Conservation (phyloP, 306 rosid genomes). For the Sophora flavescens region DNA sequence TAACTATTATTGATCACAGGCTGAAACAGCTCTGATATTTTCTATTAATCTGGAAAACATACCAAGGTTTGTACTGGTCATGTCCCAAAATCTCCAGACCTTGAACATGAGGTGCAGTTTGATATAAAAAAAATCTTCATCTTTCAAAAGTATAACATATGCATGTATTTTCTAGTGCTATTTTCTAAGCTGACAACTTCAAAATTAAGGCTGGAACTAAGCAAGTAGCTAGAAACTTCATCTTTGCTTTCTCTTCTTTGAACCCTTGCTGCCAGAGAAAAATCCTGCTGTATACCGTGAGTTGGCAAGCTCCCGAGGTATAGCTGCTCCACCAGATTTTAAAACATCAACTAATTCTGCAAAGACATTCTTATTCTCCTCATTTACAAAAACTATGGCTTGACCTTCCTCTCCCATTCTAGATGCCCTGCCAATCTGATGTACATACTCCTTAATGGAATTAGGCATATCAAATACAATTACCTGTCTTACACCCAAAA, state of each 20-base stretch:
- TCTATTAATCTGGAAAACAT: constrained; percentile 29
- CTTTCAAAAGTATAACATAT: constrained; percentile 28
- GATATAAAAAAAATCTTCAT: constrained; percentile 26
- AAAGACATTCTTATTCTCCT: constrained; percentile 70
- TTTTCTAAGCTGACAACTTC: constrained; percentile 31
- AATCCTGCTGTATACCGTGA: constrained; percentile 53
- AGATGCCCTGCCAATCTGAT: constrained; percentile 90
- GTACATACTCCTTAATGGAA: constrained; percentile 82
- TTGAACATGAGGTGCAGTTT: background rate
- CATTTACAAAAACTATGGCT: constrained; percentile 75
- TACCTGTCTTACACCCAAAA: constrained; percentile 77
- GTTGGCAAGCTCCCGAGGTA: constrained; percentile 75
- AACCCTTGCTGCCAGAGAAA: constrained; percentile 48
- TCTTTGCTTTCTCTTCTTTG: constrained; percentile 54
- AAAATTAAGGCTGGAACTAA: constrained; percentile 8
- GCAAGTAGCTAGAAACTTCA: constrained; percentile 32
- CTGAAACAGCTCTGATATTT: constrained; percentile 10
- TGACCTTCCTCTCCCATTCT: constrained; percentile 89
- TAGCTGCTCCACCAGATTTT: constrained; percentile 72
- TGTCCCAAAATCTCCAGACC: background rate
- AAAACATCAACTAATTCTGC: constrained; percentile 64
- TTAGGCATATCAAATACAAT: constrained; percentile 88
- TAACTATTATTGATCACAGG: constrained; percentile 19
- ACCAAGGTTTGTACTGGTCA: background rate
- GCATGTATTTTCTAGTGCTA: constrained; percentile 42